Base-by-base conservation (phyloP, 2,329 filamentous ascomycete species). In the Phialophora verrucosa region DNA sequence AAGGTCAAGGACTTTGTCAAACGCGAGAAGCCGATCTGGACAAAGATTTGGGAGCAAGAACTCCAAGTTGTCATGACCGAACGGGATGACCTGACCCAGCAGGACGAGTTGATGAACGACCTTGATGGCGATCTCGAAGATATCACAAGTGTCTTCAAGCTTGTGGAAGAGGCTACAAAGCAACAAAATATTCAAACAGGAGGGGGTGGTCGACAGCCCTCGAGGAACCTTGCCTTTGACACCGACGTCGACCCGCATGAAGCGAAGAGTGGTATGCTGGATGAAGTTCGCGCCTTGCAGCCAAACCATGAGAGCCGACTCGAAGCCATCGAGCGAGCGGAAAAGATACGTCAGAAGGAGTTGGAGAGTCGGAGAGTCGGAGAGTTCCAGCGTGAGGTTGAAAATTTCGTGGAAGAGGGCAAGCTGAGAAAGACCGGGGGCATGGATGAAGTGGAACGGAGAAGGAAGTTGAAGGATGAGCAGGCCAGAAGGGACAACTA, bases 11-110 rank as follows among this genome's bases (percentile, higher is more conserved):
- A 97, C 17, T 96, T 91, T 82, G 87, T 99, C 81, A 90, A 89
- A 73, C 87, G 88, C 55, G 95, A 99, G 84, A 97, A 97, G 78
- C 95, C 95, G 0, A 84, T 97, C 65, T 99, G 95, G 94, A 97
- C 93, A 62, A 97, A 97, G 86, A 96, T 98, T 70, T 99, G 95
- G 95, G 94, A 98, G 85, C 93, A 96, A 80, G 93, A 98, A 78
- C 83, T 99, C 54, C 92, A 98, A 78, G 90, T 94, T 60, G 94
- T 99, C 2, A 98, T 95, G 80, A 93, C 96, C 76, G 95, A 97
- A 75, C 89, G 93, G 71, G 94, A 98, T 75, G 89, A 97, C 78
- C 87, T 99, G 72, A 95, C 93, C 58, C 91, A 98, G 84, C 94
- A 97, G 83, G 95, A 99, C 81, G 95, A 98, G 73, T 86, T 99